Base-by-base conservation (phyloP, 768 basidiomycete genomes). In the Pluteus cervinus region DNA sequence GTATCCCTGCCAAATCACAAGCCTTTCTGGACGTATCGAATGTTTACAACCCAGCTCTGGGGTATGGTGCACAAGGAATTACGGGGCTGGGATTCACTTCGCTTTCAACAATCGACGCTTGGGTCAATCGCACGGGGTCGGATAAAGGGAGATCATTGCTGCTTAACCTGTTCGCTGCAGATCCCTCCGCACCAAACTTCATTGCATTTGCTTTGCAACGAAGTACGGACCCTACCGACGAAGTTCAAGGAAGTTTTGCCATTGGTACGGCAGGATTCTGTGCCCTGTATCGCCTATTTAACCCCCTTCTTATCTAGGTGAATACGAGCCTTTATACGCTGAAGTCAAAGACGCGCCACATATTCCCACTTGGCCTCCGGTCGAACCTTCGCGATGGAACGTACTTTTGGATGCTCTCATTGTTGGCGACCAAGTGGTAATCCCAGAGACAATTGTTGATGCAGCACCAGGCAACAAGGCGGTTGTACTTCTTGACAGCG, bases 141-240 rank as follows among this genome's bases (percentile, higher is more conserved):
- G 67, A 74, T 2, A 62, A 71, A 5, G 88, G 87, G 14, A 73
- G 81, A 21, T 79, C 76, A 45, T 51, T 91, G 29, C 69, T 91
- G 15, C 82, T 78, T 63, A 91, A 87, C 49, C 60, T 85, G 24
- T 91, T 91, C 56, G 60, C 65, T 15, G 66, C 73, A 48, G 81
- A 88, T 56, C 74, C 76, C 3, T 58, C 53, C 7, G 74, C 84
- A 50, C 84, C 86, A 32, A 91, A 90, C 50, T 91, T 77, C 55
- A 81, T 91, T 46, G 76, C 86, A 1, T 82, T 91, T 49, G 69
- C 82, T 1, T 65, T 91, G 18, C 76, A 84, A 50, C 65, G 86
- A 37, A 71, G 66, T 29, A 62, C 68, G 7, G 69, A 82, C 25
- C 46, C 56, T n/a, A 54, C 53, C 7, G 71, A 72, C 42, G 73